Percentiles rank a stretch among this genome's conserved stretches.
phyloP scores from a whole-genome alignment of 805 yeast genomes.

The Kuraishia piskuri region DNA sequence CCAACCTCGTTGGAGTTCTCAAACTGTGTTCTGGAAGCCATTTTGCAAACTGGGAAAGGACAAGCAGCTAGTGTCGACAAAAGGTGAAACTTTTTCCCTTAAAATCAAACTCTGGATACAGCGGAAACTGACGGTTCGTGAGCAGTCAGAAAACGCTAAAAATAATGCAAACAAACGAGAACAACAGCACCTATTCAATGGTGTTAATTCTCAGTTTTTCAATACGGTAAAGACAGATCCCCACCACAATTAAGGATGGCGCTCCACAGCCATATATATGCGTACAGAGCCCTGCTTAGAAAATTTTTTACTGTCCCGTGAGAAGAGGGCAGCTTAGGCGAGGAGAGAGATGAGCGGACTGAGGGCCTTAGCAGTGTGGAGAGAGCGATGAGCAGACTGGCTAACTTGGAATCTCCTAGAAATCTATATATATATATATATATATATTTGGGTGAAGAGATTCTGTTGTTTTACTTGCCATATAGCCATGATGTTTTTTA shows the following conservation, averaged over 20 bases:
- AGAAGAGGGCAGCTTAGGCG: neutral
- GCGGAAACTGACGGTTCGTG: neutral
- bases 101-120: neutral
- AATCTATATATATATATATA: neutral
- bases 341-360: neutral
- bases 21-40: conserved; percentile 67
- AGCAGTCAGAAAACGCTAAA: neutral
- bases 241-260: neutral
- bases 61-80: neutral
- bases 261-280: neutral
- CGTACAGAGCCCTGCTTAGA: neutral
- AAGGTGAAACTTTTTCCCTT: neutral
- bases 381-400: neutral
- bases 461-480: too few species aligned
- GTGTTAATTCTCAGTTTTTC: too few species aligned
- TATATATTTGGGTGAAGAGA: too few species aligned
- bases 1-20: conserved; percentile 89
- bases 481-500: too few species aligned
- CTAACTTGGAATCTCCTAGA: neutral
- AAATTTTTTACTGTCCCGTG: neutral
- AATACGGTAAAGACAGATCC: too few species aligned
- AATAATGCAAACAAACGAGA: too few species aligned
- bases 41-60: conserved; percentile 11
- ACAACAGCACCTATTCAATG: neutral
- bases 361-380: too few species aligned